Evolutionary conservation across 1,139 yeast genomes (phyloP).

Genomic region (Wickerhamiella pararugosa): DNA sequence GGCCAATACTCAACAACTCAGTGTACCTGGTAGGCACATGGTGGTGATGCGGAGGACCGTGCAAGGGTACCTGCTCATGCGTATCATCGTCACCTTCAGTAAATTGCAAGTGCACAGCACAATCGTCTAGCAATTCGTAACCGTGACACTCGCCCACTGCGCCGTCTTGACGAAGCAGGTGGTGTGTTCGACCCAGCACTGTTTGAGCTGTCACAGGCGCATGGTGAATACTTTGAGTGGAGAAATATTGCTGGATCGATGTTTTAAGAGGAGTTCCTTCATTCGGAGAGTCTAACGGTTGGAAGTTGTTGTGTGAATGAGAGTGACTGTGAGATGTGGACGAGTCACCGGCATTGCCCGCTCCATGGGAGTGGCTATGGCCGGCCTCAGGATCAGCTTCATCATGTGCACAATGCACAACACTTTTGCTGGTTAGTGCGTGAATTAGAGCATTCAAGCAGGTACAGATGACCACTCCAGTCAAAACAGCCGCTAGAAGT

Average conservation of each 20-base stretch:
- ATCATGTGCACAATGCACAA: slow-evolving; percentile 71
- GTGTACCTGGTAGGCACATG: slow-evolving; percentile 67
- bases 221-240: too few relatives aligned
- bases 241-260: too few relatives aligned
- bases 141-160: slow-evolving; percentile 5
- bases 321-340: not conserved
- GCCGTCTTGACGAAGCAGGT: not conserved
- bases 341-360: too few relatives aligned
- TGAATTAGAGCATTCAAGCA: slow-evolving; percentile 52
- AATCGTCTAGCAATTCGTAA: slow-evolving; percentile 3
- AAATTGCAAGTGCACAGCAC: slow-evolving; percentile 2
- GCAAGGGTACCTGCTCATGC: not conserved
- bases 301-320: slow-evolving; percentile 5
- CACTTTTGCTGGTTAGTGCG: slow-evolving; percentile 59
- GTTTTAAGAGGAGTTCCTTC: too few relatives aligned
- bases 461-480: slow-evolving; percentile 49
- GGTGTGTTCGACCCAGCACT: too few relatives aligned
- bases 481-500: slow-evolving; percentile 36
- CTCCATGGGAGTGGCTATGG: not conserved
- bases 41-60: slow-evolving; percentile 42
- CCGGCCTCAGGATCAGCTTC: slow-evolving; percentile 14
- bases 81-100: not conserved
- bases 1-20: slow-evolving; percentile 63
- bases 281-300: not conserved
- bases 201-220: too few relatives aligned